Conservation (phyloP, 768 basidiomycete species). For the Paxillus involutus region DNA sequence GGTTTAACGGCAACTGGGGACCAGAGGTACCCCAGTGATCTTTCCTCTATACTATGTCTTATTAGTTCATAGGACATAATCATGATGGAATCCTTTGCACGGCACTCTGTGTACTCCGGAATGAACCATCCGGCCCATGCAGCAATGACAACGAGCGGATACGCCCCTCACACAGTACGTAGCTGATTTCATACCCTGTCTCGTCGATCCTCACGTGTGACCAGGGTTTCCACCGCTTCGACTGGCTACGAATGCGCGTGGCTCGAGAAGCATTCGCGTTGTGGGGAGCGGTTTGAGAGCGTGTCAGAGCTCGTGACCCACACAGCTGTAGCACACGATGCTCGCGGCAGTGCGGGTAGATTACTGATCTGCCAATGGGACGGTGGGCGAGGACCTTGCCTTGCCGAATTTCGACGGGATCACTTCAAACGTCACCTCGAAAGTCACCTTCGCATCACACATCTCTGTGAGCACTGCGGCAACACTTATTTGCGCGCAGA, state of each 20-base stretch:
- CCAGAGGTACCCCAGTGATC: neutral
- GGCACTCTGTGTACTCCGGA: too few species aligned
- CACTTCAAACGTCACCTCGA: constrained; percentile 6
- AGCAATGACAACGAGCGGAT: neutral
- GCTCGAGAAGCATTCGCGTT: neutral
- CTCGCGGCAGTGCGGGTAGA: neutral
- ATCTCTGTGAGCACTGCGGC: neutral
- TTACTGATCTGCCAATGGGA: constrained; percentile 6
- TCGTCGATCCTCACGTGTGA: neutral
- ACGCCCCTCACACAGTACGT: neutral
- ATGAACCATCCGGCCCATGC: too few species aligned
- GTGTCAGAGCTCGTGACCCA: constrained; percentile 10
- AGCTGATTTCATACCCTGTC: neutral
- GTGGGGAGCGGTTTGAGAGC: neutral
- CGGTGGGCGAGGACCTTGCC: neutral
- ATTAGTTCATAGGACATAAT: constrained; percentile 4
- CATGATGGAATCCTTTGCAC: neutral
- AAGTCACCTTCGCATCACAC: neutral
- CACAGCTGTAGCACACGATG: neutral
- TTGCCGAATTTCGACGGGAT: neutral
- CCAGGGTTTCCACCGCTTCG: neutral
- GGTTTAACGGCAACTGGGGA: constrained; percentile 5
- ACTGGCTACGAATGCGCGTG: neutral
- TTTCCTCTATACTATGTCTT: neutral
- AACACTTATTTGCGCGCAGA: constrained; percentile 6